A percentile compares a stretch with the other conserved stretches of the same genome.
Evolutionary conservation across 2,329 filamentous ascomycete species (phyloP).

Genomic region (Cladosporium sp.): DNA sequence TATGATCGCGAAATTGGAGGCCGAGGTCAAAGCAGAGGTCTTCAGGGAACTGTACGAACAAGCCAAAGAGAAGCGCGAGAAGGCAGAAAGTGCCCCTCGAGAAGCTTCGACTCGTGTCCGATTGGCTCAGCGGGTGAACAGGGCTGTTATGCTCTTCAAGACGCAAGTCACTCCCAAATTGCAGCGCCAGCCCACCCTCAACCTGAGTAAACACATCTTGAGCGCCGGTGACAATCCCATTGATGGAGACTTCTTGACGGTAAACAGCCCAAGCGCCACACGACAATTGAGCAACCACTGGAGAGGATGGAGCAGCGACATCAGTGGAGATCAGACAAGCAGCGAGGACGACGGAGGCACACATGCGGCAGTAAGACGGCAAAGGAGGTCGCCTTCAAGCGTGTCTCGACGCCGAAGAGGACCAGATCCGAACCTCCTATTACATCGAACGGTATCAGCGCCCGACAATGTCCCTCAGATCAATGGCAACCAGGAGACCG

Average conservation of each 20-base stretch:
- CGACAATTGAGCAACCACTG: constrained; percentile 15
- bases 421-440: neutral
- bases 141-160: constrained; percentile 22
- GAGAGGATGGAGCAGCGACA: constrained; percentile 31
- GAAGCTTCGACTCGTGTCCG: constrained; percentile 28
- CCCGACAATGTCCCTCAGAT: neutral
- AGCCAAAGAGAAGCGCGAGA: constrained; percentile 30
- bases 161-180: neutral
- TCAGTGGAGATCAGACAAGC: constrained; percentile 31
- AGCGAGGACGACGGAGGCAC: constrained; percentile 24
- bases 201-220: neutral
- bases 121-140: constrained; percentile 27
- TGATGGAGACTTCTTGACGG: constrained; percentile 10
- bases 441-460: neutral
- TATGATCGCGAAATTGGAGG: constrained; percentile 30
- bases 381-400: neutral
- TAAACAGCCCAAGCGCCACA: constrained; percentile 5
- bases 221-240: neutral
- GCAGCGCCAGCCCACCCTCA: constrained; percentile 7
- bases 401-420: neutral
- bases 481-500: constrained; percentile 2
- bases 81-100: constrained; percentile 29
- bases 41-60: constrained; percentile 25
- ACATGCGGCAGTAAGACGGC: neutral
- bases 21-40: constrained; percentile 27